Base-by-base conservation (phyloP, 148 eudicot genomes). In the Camellia japonica region DNA sequence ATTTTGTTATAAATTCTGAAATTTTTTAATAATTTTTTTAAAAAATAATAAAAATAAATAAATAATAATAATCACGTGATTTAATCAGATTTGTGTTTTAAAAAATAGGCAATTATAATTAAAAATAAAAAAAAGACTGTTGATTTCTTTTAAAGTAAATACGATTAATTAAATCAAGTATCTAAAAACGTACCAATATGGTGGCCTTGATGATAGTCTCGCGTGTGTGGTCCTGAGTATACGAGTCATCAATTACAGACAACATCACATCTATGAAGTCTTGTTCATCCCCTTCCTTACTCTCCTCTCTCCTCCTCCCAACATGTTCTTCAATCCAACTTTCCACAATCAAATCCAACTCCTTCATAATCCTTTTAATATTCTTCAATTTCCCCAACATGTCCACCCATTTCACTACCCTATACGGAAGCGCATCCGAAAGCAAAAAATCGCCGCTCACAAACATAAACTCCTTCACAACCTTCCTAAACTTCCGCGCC, bases 181-280 rank as follows among this genome's bases (percentile, higher is more conserved):
- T 30, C 30, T 30, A 30, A 47, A 70, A 44, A 58, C 77, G 4
- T 74, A 74, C 77, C 49, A n/a, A 0, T 5, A 15, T 5, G 2
- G 77, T 74, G 12, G 77, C 64, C 66, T 74, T 74, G 77, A 74
- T 58, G 19, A 55, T 41, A 3, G 77, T 74, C 13, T 74, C 64
- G 0, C n/a, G 20, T 55, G 47, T 55, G 64, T 74, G 49, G 46
- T 19, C 63, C 38, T 55, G 5, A 2, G 20, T 9, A 65, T 38
- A 13, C 11, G 4, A 12, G 11, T 41, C 65, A 1, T 56, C 47
- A 55, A 55, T 58, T 9, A 3, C 30, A 30, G 77, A 74, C 20
- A 74, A 23, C 65, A 74, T 55, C 18, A 74, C 77, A 56, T 74
- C 77, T 4, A 58, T 56, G 64, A 74, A 74, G 65, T 74, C 77